Evolutionary conservation across 345 rosid species (phyloP).

Genomic region (Rhizophora mangle): DNA sequence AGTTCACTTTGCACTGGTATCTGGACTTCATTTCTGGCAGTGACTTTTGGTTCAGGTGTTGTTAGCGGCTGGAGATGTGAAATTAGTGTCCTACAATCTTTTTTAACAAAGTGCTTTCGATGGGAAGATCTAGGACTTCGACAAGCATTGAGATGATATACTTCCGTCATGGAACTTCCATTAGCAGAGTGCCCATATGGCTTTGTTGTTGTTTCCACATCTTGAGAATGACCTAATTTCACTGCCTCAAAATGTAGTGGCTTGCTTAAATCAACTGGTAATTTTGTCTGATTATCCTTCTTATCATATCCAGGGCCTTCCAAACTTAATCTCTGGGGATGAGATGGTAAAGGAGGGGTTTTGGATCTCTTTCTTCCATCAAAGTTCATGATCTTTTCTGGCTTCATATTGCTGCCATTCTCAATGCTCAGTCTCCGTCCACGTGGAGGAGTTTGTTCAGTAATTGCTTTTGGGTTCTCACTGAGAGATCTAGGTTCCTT

Average conservation of each 20-base stretch:
- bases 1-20: slow-evolving; percentile 29
- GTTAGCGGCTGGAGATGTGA: slow-evolving; percentile 50
- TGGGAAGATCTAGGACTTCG: slow-evolving; percentile 56
- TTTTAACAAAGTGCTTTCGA: slow-evolving; percentile 35
- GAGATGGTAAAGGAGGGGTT: slow-evolving; percentile 46
- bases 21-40: slow-evolving; percentile 43
- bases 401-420: slow-evolving; percentile 45
- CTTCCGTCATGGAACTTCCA: slow-evolving; percentile 31
- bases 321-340: slow-evolving; percentile 54
- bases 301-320: slow-evolving; percentile 53
- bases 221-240: slow-evolving; percentile 30
- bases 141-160: slow-evolving; percentile 31
- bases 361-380: slow-evolving; percentile 47
- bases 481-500: slow-evolving; percentile 45
- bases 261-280: slow-evolving; percentile 18
- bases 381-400: slow-evolving; percentile 29
- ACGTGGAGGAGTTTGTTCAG: slow-evolving; percentile 71
- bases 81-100: slow-evolving; percentile 45
- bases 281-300: slow-evolving; percentile 33
- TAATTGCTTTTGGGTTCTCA: slow-evolving; percentile 31
- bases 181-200: slow-evolving; percentile 23
- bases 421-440: slow-evolving; percentile 61
- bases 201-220: slow-evolving; percentile 34
- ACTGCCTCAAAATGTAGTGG: slow-evolving; percentile 22
- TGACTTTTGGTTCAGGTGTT: slow-evolving; percentile 51